Conservation (phyloP, 164 flowering plant species). For the Echeveria elegans region DNA sequence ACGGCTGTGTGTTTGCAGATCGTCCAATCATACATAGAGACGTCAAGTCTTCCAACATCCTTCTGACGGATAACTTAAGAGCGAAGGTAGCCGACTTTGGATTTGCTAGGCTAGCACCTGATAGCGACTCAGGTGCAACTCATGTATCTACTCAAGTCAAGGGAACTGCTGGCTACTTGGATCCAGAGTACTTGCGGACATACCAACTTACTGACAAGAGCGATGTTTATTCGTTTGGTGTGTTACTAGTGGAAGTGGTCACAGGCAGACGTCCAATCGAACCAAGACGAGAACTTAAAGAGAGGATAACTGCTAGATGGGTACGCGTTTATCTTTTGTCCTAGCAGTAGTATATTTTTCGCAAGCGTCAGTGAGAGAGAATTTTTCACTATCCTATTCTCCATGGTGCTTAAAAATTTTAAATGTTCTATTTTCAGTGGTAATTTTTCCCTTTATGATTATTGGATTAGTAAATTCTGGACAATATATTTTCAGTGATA, state of each 20-base stretch:
- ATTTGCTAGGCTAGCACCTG: conserved; percentile 78
- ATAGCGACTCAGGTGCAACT: conserved; percentile 59
- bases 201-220: conserved; percentile 94
- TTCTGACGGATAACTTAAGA: conserved; percentile 66
- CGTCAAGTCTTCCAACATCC: conserved; percentile 94
- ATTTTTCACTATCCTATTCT: background rate
- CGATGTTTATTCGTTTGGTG: conserved; percentile 93
- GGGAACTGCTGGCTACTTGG: conserved; percentile 98
- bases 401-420: background rate
- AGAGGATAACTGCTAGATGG: conserved; percentile 82
- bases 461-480: too few species aligned
- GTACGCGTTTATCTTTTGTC: conserved; percentile 24
- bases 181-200: conserved; percentile 84
- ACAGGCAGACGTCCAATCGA: conserved; percentile 95
- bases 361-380: background rate
- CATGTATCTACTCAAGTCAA: conserved; percentile 95
- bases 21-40: conserved; percentile 96
- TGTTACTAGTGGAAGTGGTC: conserved; percentile 71
- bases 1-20: conserved; percentile 35
- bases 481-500: background rate
- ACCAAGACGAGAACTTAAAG: conserved; percentile 52
- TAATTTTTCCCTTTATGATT: too few species aligned
- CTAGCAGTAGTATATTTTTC: background rate
- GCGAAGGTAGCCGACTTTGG: conserved; percentile 98
- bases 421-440: too few species aligned